A percentile compares a stretch with the other conserved stretches of the same genome.
Evolutionary conservation across 2,329 filamentous ascomycete species (phyloP).

Genomic region (Fusarium piperis): DNA sequence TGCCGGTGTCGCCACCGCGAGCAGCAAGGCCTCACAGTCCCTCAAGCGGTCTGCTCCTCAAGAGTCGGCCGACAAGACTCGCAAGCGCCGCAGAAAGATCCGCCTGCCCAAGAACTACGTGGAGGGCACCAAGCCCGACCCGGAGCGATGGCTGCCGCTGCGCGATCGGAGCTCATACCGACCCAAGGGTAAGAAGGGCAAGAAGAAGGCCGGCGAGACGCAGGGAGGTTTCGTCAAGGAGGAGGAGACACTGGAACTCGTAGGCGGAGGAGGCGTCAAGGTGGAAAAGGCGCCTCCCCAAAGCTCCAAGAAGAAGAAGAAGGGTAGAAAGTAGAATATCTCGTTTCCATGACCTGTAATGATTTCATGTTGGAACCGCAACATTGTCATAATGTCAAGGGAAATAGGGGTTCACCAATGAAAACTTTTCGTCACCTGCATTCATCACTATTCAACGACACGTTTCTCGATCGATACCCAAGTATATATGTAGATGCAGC

Average conservation of each 20-base stretch:
- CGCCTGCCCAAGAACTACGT: conserved; percentile 79
- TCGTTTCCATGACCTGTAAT: neutral
- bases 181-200: conserved; percentile 92
- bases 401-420: neutral
- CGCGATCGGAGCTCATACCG: conserved; percentile 88
- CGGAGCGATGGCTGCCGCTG: conserved; percentile 92
- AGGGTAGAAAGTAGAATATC: conserved; percentile 61
- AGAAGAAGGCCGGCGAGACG: conserved; percentile 82
- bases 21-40: conserved; percentile 48
- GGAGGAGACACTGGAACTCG: conserved; percentile 72
- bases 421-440: neutral
- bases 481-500: neutral
- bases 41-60: conserved; percentile 61
- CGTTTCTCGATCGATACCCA: neutral
- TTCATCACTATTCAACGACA: neutral
- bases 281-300: conserved; percentile 66
- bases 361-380: neutral
- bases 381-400: neutral
- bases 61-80: conserved; percentile 52
- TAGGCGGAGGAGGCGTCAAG: conserved; percentile 71
- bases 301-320: conserved; percentile 60
- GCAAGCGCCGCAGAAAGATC: conserved; percentile 67
- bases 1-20: conserved; percentile 66
- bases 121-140: conserved; percentile 81
- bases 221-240: conserved; percentile 87